Base-by-base conservation (phyloP, 2,329 filamentous ascomycete genomes). In the Calonectria montana region DNA sequence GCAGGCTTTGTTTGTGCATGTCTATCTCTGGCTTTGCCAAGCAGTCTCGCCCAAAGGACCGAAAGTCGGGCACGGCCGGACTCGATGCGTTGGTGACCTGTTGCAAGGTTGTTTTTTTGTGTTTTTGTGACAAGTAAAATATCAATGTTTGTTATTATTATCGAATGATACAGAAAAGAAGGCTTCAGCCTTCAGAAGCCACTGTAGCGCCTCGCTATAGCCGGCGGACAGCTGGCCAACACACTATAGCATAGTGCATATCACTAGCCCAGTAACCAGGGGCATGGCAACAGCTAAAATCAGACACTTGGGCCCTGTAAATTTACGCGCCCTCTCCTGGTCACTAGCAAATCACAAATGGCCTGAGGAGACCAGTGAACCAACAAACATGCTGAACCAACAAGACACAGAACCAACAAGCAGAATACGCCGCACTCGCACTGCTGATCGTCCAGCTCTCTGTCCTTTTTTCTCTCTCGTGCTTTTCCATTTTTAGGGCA, bases 201-300 rank as follows among this genome's bases (percentile, higher is more conserved):
- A 35, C 31, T 47, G 12, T 59, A 59, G 29, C 53, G 53, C 53
- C 6, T 9, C 25, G 31, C 29, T 59, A 59, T 59, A 59, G 53
- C 21, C 31, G 53, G 53, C 23, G 29, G 53, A 7, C 53, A 39
- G 29, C 53, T 59, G 37, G 31, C 53, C 53, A 35, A 21, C 31
- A 39, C 31, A 39, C 53, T 59, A 59, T 59, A 59, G 53, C 53
- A 59, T 59, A 39, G 53, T 5, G 53, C 53, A 59, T 59, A 59
- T 59, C 23, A 23, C 21, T 35, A 59, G 35, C 53, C 31, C 35
- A 39, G 37, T 35, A 59, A 59, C 31, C 23, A 35, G 53, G 53
- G 53, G 31, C 53, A 39, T 23, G 23, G 31, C 12, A 23, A 16
- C 21, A 21, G 53, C 53, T 35, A 21, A 21, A 15, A 39, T 5